Evolutionary conservation across 2,329 filamentous ascomycete genomes (phyloP).

Genomic region (Ceratocystis alfenasii): DNA sequence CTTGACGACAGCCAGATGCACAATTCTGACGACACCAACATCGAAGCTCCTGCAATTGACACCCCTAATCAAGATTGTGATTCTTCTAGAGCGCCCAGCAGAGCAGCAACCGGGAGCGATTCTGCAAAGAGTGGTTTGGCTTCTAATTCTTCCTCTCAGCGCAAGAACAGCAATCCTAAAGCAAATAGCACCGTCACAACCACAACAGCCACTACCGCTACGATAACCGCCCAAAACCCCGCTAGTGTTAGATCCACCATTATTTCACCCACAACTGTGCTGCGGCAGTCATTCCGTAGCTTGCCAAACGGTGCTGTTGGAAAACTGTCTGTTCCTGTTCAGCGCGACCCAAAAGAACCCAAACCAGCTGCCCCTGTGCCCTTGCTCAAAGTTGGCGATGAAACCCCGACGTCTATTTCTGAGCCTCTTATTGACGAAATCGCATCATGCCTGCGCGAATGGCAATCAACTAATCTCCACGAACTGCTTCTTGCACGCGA

Average conservation of each 20-base stretch:
- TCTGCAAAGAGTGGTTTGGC: constrained; percentile 44
- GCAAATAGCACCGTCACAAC: constrained; percentile 1
- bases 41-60: background rate
- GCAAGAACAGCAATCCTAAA: constrained; percentile 26
- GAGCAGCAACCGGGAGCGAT: constrained; percentile 29
- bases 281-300: constrained; percentile 27
- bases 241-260: constrained; percentile 18
- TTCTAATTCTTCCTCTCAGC: constrained; percentile 28
- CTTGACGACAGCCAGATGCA: constrained; percentile 34
- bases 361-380: constrained; percentile 87
- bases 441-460: constrained; percentile 88
- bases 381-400: constrained; percentile 94
- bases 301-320: constrained; percentile 33
- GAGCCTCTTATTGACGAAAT: constrained; percentile 97
- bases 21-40: constrained; percentile 24
- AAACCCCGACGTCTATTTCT: constrained; percentile 76
- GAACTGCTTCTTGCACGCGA: constrained; percentile 73
- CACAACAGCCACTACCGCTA: background rate
- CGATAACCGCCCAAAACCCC: background rate
- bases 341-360: constrained; percentile 53
- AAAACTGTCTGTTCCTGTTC: constrained; percentile 37
- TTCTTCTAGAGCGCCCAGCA: constrained; percentile 23
- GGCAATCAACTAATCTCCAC: constrained; percentile 95
- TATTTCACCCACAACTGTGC: constrained; percentile 18
- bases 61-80: constrained; percentile 12